Evolutionary conservation across 2,329 filamentous ascomycete genomes (phyloP), one percentile per base, ranked within the genome.

Genomic region (Trichophyton simii): DNA sequence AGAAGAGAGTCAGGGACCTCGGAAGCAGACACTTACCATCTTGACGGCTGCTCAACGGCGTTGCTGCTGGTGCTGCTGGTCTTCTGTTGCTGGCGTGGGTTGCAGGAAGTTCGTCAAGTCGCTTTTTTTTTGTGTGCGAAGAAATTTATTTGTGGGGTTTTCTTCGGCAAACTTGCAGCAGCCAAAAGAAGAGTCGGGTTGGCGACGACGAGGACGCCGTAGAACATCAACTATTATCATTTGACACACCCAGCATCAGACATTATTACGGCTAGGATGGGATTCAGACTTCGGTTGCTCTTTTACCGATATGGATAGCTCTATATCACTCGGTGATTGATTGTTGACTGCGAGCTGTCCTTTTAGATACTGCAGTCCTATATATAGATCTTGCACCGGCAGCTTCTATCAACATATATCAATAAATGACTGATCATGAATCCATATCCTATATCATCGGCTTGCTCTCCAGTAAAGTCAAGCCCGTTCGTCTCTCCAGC

Each of bases 401-500:
- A 34, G 5, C 31, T 38, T 38, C 8, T 3, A 38, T 38, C 34
- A 11, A 38, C 34, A 36, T 38, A 13, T 38, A 38, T 9, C 34
- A 38, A 38, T 7, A 6, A 18, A 46, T 3, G 11, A 7, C 44
- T 22, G 9, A 20, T 8, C 44, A 22, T 22, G 18, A n/a, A 34
- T 34, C 20, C n/a, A 34, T 25, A 54, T 13, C 9, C 57, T 65
- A 76, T 60, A 76, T 65, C 62, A 69, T 71, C n/a, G 74, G 69
- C 64, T 70, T 74, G 31, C 72, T 70, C 7, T 75, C 74, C 62
- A 77, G 64, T 65, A 78, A 66, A 18, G 69, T 72, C 65, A 96
- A 67, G 0, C 89, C 89, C 0, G 88, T 91, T 22, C 88, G 75
- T 61, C 75, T 76, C 75, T 97, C 92, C 62, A 97, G 75, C 72